A percentile compares a stretch with the other conserved stretches of the same genome.
Conservation (phyloP, 495 filamentous ascomycete genomes). For the Articulospora tetracladia region DNA sequence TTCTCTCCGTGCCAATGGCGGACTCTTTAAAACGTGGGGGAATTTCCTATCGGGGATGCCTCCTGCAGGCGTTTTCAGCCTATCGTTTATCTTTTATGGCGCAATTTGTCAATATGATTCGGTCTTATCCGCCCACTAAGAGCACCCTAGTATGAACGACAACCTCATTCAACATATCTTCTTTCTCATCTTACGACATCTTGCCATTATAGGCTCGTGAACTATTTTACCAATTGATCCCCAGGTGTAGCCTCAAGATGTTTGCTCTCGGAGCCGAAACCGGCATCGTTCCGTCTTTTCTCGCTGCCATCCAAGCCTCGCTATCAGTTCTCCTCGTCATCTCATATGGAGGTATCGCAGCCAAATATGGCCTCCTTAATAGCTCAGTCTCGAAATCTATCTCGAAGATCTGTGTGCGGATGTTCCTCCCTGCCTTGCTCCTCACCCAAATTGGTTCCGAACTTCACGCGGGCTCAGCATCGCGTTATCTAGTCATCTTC, state of each 20-base stretch:
- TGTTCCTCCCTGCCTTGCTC: slow-evolving; percentile 70
- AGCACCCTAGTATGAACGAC: neutral
- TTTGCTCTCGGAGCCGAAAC: slow-evolving; percentile 2
- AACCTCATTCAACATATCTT: neutral
- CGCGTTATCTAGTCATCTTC: slow-evolving; percentile 49
- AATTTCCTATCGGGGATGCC: neutral
- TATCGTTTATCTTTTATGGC: slow-evolving; percentile 1
- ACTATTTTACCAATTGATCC: neutral
- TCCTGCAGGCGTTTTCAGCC: neutral
- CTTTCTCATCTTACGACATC: neutral
- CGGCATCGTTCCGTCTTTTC: slow-evolving; percentile 43
- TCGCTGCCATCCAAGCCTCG: slow-evolving; percentile 68
- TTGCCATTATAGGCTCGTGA: neutral
- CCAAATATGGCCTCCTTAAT: slow-evolving; percentile 54
- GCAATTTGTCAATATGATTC: neutral
- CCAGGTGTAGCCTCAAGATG: neutral
- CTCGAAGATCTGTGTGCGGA: slow-evolving; percentile 59
- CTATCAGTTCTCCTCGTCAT: slow-evolving; percentile 69
- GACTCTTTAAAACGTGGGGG: neutral
- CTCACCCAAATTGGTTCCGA: slow-evolving; percentile 64
- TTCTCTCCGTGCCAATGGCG: neutral
- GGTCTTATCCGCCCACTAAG: neutral
- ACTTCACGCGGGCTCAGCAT: slow-evolving; percentile 50
- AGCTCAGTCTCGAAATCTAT: slow-evolving; percentile 54
- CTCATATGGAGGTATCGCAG: slow-evolving; percentile 56